phyloP scores from a whole-genome alignment of 2,329 filamentous ascomycete genomes.

The Neofusicoccum parvum region DNA sequence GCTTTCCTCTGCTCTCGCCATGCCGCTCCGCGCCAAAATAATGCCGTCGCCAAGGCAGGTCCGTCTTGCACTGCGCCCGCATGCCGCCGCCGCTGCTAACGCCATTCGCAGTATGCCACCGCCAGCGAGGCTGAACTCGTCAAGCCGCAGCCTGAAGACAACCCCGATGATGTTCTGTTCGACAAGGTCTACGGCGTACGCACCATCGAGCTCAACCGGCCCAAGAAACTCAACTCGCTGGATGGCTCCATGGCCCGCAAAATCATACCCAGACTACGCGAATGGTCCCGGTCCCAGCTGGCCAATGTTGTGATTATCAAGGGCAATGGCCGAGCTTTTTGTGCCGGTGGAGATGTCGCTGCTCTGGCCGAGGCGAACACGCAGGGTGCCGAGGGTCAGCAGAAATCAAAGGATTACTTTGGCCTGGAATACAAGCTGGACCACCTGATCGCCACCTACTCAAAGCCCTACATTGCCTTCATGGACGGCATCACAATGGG shows the following conservation, averaged over 20 bases:
- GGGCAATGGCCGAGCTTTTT: slow-evolving; percentile 84
- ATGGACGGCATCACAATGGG: slow-evolving; percentile 99
- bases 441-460: slow-evolving; percentile 90
- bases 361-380: slow-evolving; percentile 75
- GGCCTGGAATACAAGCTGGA: slow-evolving; percentile 94
- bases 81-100: background rate
- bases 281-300: slow-evolving; percentile 94
- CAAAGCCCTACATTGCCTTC: slow-evolving; percentile 89
- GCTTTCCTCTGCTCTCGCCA: slow-evolving; percentile 43
- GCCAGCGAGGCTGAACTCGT: slow-evolving; percentile 30
- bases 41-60: slow-evolving; percentile 56
- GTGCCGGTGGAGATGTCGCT: slow-evolving; percentile 89
- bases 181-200: slow-evolving; percentile 85
- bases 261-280: slow-evolving; percentile 83
- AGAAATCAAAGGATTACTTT: slow-evolving; percentile 82
- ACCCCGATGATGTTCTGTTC: slow-evolving; percentile 91
- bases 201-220: slow-evolving; percentile 91
- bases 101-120: slow-evolving; percentile 23
- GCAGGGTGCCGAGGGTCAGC: slow-evolving; percentile 68
- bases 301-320: slow-evolving; percentile 93
- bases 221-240: slow-evolving; percentile 86
- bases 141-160: slow-evolving; percentile 67
- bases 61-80: slow-evolving; percentile 26
- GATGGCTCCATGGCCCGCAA: slow-evolving; percentile 95
- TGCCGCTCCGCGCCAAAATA: slow-evolving; percentile 82